Percentiles rank a stretch among this genome's conserved stretches.
Evolutionary conservation across 352 stramenopile species (phyloP).

Genomic region (Pythium vanterpoolii): DNA sequence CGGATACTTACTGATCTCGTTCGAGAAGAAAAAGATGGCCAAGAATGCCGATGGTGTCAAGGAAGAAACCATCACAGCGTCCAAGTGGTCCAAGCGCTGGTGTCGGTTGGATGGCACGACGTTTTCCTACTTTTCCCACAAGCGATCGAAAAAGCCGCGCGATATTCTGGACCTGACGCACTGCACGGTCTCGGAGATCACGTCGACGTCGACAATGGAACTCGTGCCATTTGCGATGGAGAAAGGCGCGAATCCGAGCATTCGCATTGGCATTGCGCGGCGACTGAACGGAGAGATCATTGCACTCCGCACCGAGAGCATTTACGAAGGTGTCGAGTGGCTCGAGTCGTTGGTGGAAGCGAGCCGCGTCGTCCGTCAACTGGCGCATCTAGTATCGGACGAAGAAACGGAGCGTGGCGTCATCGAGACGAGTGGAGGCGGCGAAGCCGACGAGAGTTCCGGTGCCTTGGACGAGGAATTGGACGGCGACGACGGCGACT

Average conservation of each 20-base stretch:
- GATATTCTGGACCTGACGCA: slow-evolving; percentile 71
- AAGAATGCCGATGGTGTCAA: slow-evolving; percentile 60
- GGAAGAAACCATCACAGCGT: slow-evolving; percentile 50
- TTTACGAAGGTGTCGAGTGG: slow-evolving; percentile 82
- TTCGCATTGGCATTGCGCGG: slow-evolving; percentile 72
- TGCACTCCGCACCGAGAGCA: slow-evolving; percentile 67
- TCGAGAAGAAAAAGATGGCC: slow-evolving; percentile 56
- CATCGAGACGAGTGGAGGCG: slow-evolving; percentile 17
- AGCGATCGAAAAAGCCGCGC: slow-evolving; percentile 64
- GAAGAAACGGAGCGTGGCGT: slow-evolving; percentile 5
- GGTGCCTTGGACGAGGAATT: slow-evolving; percentile 9
- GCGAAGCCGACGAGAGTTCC: slow-evolving; percentile 23
- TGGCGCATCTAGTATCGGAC: not conserved
- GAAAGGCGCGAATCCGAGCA: slow-evolving; percentile 44
- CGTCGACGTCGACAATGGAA: slow-evolving; percentile 36
- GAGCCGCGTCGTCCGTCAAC: slow-evolving; percentile 35
- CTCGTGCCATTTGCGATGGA: slow-evolving; percentile 54
- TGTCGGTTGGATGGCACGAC: slow-evolving; percentile 72
- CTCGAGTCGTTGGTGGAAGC: slow-evolving; percentile 72
- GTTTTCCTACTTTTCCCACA: slow-evolving; percentile 83
- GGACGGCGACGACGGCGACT: not conserved
- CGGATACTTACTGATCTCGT: slow-evolving; percentile 71
- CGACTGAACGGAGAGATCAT: slow-evolving; percentile 57
- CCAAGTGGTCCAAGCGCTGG: slow-evolving; percentile 83
- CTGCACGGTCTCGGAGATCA: slow-evolving; percentile 74